Percentiles rank a stretch among this genome's conserved stretches.
Evolutionary conservation across 306 rosid genomes (phyloP).

Genomic region (Sindora glabra): DNA sequence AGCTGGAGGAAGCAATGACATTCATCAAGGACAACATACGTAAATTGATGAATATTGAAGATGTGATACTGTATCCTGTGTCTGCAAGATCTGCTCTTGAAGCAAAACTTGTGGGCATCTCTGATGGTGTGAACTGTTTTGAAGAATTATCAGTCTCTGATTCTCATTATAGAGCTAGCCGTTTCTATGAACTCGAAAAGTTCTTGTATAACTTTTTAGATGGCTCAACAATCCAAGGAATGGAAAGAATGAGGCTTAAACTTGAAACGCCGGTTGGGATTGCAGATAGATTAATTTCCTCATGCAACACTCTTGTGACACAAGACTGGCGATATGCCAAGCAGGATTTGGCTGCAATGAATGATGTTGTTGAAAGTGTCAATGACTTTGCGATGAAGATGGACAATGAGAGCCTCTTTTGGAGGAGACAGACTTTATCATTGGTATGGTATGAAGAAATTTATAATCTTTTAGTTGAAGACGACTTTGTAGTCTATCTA

Average conservation of each 20-base stretch:
- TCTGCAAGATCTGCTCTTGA: constrained; percentile 95
- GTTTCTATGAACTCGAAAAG: constrained; percentile 64
- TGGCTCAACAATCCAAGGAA: constrained; percentile 79
- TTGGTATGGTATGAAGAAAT: constrained; percentile 39
- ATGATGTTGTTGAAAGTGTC: constrained; percentile 44
- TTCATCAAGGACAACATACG: constrained; percentile 71
- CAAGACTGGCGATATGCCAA: constrained; percentile 67
- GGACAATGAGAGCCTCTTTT: constrained; percentile 68
- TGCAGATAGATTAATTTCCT: constrained; percentile 72
- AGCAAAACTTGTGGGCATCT: constrained; percentile 51
- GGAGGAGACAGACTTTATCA: constrained; percentile 68
- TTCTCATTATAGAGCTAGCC: constrained; percentile 44
- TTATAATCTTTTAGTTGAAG: neutral
- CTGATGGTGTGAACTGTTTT: constrained; percentile 29
- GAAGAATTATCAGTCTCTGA: constrained; percentile 31
- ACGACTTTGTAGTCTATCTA: neutral
- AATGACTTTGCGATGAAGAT: constrained; percentile 54
- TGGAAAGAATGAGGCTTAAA: constrained; percentile 91
- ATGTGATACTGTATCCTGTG: constrained; percentile 73
- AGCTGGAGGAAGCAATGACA: constrained; percentile 87
- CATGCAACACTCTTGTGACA: constrained; percentile 60
- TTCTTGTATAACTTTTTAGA: constrained; percentile 79
- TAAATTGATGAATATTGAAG: constrained; percentile 66
- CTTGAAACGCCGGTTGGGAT: constrained; percentile 83
- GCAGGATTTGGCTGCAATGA: constrained; percentile 64